phyloP scores from a whole-genome alignment of 305 asterid genomes.

The Fraxinus platypoda region DNA sequence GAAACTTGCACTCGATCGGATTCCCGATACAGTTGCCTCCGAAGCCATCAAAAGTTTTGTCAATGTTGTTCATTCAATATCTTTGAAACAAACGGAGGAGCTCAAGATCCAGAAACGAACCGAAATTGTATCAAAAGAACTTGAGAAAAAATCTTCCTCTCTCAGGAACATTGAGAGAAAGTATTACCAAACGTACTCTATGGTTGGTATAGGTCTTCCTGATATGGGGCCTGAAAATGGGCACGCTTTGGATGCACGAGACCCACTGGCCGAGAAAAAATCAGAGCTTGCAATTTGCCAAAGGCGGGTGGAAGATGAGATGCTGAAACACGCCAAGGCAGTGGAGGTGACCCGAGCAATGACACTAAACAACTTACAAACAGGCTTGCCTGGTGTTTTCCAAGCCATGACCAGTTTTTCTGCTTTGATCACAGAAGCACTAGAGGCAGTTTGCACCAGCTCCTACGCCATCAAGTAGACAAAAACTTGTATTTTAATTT shows the following conservation, averaged over 20 bases:
- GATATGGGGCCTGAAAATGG: slow-evolving; percentile 60
- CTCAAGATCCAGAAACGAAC: slow-evolving; percentile 71
- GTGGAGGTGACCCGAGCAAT: slow-evolving; percentile 94
- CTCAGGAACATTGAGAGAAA: slow-evolving; percentile 79
- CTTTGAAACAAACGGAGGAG: slow-evolving; percentile 73
- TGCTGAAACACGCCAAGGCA: slow-evolving; percentile 72
- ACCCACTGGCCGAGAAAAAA: slow-evolving; percentile 84
- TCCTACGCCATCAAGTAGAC: slow-evolving; percentile 69
- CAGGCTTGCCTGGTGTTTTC: slow-evolving; percentile 96
- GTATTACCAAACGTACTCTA: slow-evolving; percentile 75
- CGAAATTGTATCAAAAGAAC: slow-evolving; percentile 72
- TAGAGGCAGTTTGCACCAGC: slow-evolving; percentile 66
- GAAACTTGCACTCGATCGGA: slow-evolving; percentile 81
- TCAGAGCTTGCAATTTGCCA: slow-evolving; percentile 75
- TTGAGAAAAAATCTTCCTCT: slow-evolving; percentile 79
- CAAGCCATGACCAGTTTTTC: slow-evolving; percentile 97
- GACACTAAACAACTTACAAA: slow-evolving; percentile 87
- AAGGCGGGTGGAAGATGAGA: slow-evolving; percentile 88
- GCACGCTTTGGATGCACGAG: slow-evolving; percentile 64
- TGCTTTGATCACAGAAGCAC: slow-evolving; percentile 70
- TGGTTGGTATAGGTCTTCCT: slow-evolving; percentile 79
- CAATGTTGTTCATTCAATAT: slow-evolving; percentile 76
- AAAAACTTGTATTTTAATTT: background rate
- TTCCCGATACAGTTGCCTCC: slow-evolving; percentile 93
- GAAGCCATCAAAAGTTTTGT: slow-evolving; percentile 94